Evolutionary conservation across 1,139 yeast genomes (phyloP), one percentile per base, ranked within the genome.

Genomic region (Yarrowia galli): DNA sequence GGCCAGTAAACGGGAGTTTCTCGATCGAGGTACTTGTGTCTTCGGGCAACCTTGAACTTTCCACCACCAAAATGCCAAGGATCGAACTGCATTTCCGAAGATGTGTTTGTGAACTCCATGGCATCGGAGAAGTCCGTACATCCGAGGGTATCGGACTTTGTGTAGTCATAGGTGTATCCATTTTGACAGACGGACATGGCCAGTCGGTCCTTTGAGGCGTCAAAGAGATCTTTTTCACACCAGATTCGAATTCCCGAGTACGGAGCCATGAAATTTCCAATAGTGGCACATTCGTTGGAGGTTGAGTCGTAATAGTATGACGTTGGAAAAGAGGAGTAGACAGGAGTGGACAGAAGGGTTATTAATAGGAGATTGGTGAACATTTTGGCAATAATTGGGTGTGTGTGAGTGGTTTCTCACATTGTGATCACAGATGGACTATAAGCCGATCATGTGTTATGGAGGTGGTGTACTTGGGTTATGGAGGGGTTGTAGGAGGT

Each of bases 41-140:
- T 23, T 12, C 74, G 67, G 12, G 68, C 72, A 20, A 72, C 68
- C 36, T 69, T 70, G 63, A 69, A 74, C 67, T 73, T 73, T 2
- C 75, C 75, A 5, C 60, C 68, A 15, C 51, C 51, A 20, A 25
- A 70, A 12, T 48, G 43, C 56, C 54, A 46, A 16, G 43, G 54
- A 8, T 46, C 56, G 6, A 22, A 61, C 5, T 16, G 13, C 40
- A 28, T 35, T 2, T 61, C 56, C 2, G 45, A 20, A 1, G 38
- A 23, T 1, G 32, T 36, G 66, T 61, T 36, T 15, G 35, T 35
- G 36, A 61, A 48, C 36, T 18, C 35, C 32, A 46, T 16, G n/a
- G 46, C 15, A 8, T 22, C 18, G 15, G 43, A 36, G 16, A 61
- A 61, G 20, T 46, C 46, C 13, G 54, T 36, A 7, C 66, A 61